Evolutionary conservation across 768 basidiomycete species (phyloP), one percentile per base, ranked within the genome.

Genomic region (Termitomyces sp.): DNA sequence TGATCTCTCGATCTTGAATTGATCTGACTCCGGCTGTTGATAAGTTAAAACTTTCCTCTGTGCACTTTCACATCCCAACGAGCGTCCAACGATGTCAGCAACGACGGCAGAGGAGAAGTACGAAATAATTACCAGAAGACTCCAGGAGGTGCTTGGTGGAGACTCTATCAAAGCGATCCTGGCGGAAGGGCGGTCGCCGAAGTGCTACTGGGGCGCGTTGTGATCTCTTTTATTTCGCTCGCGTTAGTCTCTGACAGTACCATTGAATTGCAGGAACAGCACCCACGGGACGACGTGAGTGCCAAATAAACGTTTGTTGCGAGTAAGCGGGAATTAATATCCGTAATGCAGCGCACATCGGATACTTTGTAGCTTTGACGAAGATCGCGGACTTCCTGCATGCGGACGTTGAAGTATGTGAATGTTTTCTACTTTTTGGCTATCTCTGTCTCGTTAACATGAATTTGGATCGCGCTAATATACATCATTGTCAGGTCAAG

Each of bases 381-480:
- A 99, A 99, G 78, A 92, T 99, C 56, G 93, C 95, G 9, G 96
- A 98, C 75, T 98, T 99, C 72, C 74, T 98, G 43, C 81, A 84
- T 41, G 96, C 95, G 1, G 95, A 86, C n/a, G 94, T 95, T 3
- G 87, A 92, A 71, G 90, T 90, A 37, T 58, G 42, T 58, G 53
- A 2, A 45, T 55, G 6, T 4, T 54, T 10, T 11, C 17, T 46
- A 17, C 23, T 23, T 49, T 27, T 21, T 51, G n/a, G 17, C 7
- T 1, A 19, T 12, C 2, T 17, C 37, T 32, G 48, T 46, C n/a
- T 32, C 9, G n/a, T 35, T 19, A 17, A 34, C 41, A 1, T 43
- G 21, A 2, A 29, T 11, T 19, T 14, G 6, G 37, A 32, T 23
- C 29, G 10, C 16, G 4, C 45, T 55, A 27, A 58, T 17, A 8